Evolutionary conservation across 1,284 basidiomycete genomes (phyloP).

Genomic region (Heterobasidion annosum): DNA sequence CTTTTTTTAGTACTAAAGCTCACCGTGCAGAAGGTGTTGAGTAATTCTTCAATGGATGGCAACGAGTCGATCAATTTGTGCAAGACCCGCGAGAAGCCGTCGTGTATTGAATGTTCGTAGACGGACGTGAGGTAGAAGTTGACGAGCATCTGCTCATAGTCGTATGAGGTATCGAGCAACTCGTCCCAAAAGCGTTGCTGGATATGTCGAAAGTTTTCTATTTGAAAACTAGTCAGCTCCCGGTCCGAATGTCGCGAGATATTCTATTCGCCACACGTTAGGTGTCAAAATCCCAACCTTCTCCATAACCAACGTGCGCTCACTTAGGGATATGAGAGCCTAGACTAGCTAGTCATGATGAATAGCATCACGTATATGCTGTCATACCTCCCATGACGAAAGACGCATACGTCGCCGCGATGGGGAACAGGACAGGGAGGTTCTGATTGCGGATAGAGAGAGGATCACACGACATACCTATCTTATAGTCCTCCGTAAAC

Average conservation of each 20-base stretch:
- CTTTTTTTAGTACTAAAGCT: slow-evolving; percentile 16
- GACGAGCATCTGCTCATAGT: slow-evolving; percentile 62
- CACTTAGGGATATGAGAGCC: too few relatives aligned
- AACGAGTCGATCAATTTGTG: slow-evolving; percentile 67
- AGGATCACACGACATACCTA: slow-evolving; percentile 44
- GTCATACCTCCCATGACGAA: too few relatives aligned
- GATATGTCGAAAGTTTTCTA: slow-evolving; percentile 85
- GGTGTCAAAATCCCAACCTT: too few relatives aligned
- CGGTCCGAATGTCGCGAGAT: not conserved
- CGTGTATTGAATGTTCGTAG: slow-evolving; percentile 82
- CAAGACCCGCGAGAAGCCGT: slow-evolving; percentile 77
- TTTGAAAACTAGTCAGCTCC: not conserved
- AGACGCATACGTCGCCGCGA: not conserved
- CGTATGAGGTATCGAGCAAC: slow-evolving; percentile 61
- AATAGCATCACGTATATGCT: too few relatives aligned
- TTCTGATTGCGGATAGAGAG: slow-evolving; percentile 1
- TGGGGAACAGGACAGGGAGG: not conserved
- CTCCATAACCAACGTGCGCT: too few relatives aligned
- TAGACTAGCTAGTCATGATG: too few relatives aligned
- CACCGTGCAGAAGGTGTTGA: slow-evolving; percentile 78
- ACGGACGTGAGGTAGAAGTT: slow-evolving; percentile 87
- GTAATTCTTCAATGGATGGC: slow-evolving; percentile 69
- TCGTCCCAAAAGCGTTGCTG: slow-evolving; percentile 80
- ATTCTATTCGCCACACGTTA: too few relatives aligned
- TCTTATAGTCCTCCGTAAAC: slow-evolving; percentile 86